These are phyloP conservation scores for Trypanosoma vivax DNA, from an alignment of 208 protist genomes.

Conservation along the genomic window DNA sequence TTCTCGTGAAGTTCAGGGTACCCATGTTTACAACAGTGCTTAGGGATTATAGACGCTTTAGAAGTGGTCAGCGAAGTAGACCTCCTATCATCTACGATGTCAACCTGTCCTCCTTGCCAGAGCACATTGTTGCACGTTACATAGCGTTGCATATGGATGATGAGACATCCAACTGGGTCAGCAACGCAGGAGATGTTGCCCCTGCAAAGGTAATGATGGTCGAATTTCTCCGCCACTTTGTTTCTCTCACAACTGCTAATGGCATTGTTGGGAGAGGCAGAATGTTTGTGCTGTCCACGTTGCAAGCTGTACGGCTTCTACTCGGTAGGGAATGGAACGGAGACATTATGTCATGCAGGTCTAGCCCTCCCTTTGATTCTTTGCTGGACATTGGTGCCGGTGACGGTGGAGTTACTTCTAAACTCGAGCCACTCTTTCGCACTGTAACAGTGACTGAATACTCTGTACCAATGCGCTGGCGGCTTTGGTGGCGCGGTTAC, in stretches of 20 bases:
- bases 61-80: constrained; percentile 26
- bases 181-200: constrained; percentile 25
- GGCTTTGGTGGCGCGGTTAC: constrained; percentile 64
- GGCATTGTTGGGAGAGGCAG: constrained; percentile 49
- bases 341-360: background rate
- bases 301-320: constrained; percentile 29
- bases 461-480: constrained; percentile 73
- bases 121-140: constrained; percentile 29
- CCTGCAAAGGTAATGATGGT: constrained; percentile 32
- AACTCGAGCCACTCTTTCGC: constrained; percentile 46
- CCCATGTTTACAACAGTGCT: background rate
- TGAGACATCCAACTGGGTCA: constrained; percentile 52
- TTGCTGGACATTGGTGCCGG: constrained; percentile 75
- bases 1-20: too few relatives aligned
- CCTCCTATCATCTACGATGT: constrained; percentile 44
- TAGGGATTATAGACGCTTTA: constrained; percentile 27
- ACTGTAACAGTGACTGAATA: constrained; percentile 63
- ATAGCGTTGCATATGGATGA: constrained; percentile 34
- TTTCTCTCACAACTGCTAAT: constrained; percentile 76
- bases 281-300: constrained; percentile 81
- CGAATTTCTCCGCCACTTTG: constrained; percentile 32
- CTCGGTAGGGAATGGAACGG: background rate
- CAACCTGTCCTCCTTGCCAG: constrained; percentile 27
- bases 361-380: constrained; percentile 13
- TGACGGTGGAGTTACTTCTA: constrained; percentile 70